Conservation (phyloP, 2,329 filamentous ascomycete genomes). For the Colletotrichum caudatum region DNA sequence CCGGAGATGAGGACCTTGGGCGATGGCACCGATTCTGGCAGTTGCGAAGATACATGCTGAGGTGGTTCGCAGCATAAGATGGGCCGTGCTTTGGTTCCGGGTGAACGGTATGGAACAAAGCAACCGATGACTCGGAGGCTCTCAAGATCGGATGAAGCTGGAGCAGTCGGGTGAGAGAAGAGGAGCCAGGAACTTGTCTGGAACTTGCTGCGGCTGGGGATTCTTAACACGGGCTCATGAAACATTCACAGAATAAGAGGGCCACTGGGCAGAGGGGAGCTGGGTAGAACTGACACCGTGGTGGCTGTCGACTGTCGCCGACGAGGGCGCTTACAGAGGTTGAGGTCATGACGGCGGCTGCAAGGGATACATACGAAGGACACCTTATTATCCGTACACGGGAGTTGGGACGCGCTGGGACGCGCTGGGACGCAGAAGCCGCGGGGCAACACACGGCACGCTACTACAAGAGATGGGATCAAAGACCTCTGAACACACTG, state of each 20-base stretch:
- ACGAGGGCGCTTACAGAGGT: conserved; percentile 21
- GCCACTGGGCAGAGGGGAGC: neutral
- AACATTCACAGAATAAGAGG: neutral
- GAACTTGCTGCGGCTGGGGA: neutral
- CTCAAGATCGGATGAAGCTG: conserved; percentile 9
- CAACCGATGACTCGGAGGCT: neutral
- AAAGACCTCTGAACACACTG: neutral
- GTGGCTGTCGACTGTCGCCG: neutral
- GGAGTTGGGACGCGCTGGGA: neutral
- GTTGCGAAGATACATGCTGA: conserved; percentile 2
- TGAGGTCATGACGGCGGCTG: neutral
- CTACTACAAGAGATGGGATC: neutral
- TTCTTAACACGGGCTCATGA: neutral
- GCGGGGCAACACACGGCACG: neutral
- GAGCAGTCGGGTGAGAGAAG: neutral
- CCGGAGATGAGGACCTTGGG: conserved; percentile 8
- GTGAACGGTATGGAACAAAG: conserved; percentile 8
- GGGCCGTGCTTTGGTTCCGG: conserved; percentile 21
- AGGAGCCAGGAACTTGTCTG: neutral
- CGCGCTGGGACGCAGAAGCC: neutral
- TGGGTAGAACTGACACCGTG: neutral
- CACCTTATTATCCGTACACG: conserved; percentile 8
- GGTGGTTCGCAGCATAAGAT: conserved; percentile 1
- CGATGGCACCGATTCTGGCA: conserved; percentile 14
- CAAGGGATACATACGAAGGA: conserved; percentile 3